Evolutionary conservation across 1,284 basidiomycete genomes (phyloP).

Genomic region (Sanghuangporus weigelae): DNA sequence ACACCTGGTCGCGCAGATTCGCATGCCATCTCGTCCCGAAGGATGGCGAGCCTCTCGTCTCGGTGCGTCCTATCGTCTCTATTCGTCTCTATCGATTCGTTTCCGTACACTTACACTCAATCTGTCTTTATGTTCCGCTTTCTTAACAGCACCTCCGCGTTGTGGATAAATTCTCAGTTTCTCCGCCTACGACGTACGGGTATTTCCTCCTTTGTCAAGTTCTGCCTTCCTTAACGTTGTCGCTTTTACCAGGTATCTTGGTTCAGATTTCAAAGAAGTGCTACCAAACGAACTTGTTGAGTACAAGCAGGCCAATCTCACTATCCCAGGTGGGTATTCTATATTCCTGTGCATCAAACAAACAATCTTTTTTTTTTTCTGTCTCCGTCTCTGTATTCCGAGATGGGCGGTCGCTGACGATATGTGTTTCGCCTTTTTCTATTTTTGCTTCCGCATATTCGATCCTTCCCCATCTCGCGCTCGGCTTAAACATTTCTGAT

Average conservation of each 20-base stretch:
- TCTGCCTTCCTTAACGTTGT: neutral
- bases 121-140: neutral
- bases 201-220: slow-evolving; percentile 1
- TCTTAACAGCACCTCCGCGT: slow-evolving; percentile 59
- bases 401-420: neutral
- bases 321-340: slow-evolving; percentile 51
- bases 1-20: slow-evolving; percentile 67
- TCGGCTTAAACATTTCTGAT: neutral
- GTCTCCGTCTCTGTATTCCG: neutral
- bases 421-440: neutral
- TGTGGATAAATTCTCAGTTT: slow-evolving; percentile 82
- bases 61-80: slow-evolving; percentile 30
- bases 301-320: slow-evolving; percentile 81
- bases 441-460: neutral
- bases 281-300: slow-evolving; percentile 66
- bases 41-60: slow-evolving; percentile 63
- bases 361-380: neutral
- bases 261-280: slow-evolving; percentile 67
- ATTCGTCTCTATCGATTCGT: slow-evolving; percentile 15
- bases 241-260: slow-evolving; percentile 59
- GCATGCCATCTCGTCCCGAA: slow-evolving; percentile 58
- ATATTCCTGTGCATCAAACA: neutral
- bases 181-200: slow-evolving; percentile 80
- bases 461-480: neutral
- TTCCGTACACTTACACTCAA: slow-evolving; percentile 3